Percentiles rank a stretch among this genome's conserved stretches.
phyloP scores from a whole-genome alignment of 106 monocot species.

The Apostasia ramifera region DNA sequence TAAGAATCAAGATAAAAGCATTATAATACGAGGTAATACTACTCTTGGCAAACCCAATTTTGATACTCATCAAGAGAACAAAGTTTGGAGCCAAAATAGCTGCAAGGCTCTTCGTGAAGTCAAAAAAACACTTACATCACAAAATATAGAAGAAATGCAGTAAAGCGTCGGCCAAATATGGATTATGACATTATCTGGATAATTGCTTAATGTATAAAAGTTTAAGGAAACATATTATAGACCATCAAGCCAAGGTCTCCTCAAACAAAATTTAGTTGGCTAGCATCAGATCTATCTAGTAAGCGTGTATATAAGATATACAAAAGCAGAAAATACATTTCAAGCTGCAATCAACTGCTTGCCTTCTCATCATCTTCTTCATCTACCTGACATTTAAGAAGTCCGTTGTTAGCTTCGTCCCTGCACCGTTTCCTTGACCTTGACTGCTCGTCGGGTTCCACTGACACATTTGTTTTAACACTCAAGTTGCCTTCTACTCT shows the following conservation, averaged over 20 bases:
- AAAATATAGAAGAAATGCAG: neutral
- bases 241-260: neutral
- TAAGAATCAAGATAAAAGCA: neutral
- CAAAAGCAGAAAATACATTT: neutral
- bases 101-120: neutral
- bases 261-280: conserved; percentile 10
- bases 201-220: conserved; percentile 5
- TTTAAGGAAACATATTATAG: neutral
- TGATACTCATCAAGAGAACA: neutral
- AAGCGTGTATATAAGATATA: conserved; percentile 1
- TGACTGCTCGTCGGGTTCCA: neutral
- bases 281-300: conserved; percentile 1
- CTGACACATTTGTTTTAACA: neutral
- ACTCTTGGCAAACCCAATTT: neutral
- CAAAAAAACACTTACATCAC: neutral
- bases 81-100: conserved; percentile 1
- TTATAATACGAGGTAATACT: neutral
- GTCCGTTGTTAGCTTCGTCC: conserved; percentile 6
- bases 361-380: conserved; percentile 3
- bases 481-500: conserved; percentile 1
- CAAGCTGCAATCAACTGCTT: neutral
- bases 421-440: conserved; percentile 10
- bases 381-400: neutral
- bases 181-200: neutral
- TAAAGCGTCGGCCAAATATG: neutral